Evolutionary conservation across 805 yeast genomes (phyloP), one percentile per base, ranked within the genome.

Genomic region (Candida caryicola): DNA sequence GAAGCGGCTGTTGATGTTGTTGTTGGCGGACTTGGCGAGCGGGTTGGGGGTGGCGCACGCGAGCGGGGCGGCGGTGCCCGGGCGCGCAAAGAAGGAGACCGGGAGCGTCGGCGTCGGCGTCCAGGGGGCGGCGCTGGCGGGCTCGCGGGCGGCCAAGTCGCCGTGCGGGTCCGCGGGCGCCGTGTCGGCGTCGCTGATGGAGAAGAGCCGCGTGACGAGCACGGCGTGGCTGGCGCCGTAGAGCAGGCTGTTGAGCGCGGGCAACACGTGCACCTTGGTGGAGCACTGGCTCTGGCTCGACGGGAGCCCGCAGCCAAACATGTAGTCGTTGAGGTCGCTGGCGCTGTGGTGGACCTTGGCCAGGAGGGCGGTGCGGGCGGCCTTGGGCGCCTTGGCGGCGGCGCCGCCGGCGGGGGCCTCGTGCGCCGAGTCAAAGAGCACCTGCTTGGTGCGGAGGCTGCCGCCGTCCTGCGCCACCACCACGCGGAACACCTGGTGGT

Each of bases 241-340:
- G 2, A 66, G 59, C 50, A 57, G 57, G 18, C 61, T 59, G 17
- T 66, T 59, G 14, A 74, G 46, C 1, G 66, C 53, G 1, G 79
- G 79, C 13, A 77, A 52, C 31, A 60, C 45, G 51, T 77, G 81
- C 2, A 76, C 49, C 43, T 77, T 77, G 4, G 77, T 71, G 9
- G 69, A 54, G 16, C 66, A 54, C 14, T 62, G 60, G 13, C 62
- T 54, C 39, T 76, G 79, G 40, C 64, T 73, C 5, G 73, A 58
- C 6, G 78, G 76, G 23, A 77, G 57, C 0, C 82, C 81, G 36
- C 75, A 71, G 9, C 82, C 82, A 54, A 76, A 77, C 75, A 77
- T 74, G 46, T 67, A 73, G 39, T 72, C 73, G 18, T 73, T 66
- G 15, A 77, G 47, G 41, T 77, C 81, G 39, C 57, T 59, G 16